Base-by-base conservation (phyloP, 202 grass and related monocot species). In the Carex arenaria region DNA sequence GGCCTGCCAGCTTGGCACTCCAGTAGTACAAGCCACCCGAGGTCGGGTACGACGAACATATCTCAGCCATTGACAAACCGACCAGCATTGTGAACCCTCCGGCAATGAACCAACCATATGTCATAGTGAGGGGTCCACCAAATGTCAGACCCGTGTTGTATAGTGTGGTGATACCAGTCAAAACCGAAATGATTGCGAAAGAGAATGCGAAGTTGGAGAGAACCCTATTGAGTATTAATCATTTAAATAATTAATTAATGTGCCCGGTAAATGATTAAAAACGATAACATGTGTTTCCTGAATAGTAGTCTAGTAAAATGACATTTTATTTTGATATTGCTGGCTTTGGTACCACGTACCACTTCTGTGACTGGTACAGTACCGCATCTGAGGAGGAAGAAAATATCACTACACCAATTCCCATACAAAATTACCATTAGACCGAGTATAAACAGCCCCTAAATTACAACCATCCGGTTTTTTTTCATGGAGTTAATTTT, bases 1-100 rank as follows among this genome's bases (percentile, higher is more conserved):
- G 42, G 68, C 95, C 95, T n/a, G 92, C 89, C 61, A 97, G 95
- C 34, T 86, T 83, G 5, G 95, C 89, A 85, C 95, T 97, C 90
- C 91, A 97, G 85, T 91, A 97, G 87, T 94, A 94, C 62, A 97
- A 91, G 0, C 94, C 94, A 8, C 94, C 94, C 5, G 94, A 94
- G 51, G 95, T 97, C 0, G 95, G 95, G 85, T 87, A 97, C 13
- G 95, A 91, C 23, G 95, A 97, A 81, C 95, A 97, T 53, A 97
- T 90, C 90, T 97, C 95, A 49, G 92, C 92, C 95, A 97, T 97
- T 82, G 92, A 89, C 15, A 88, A 63, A 0, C 92, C 95, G 1
- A 97, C 90, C 2, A 75, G 13, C 86, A 97, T 88, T 63, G 92
- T 97, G 89, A 97, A 92, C 32, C 82, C 61, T 10, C 94, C 92